phyloP scores from a whole-genome alignment of 192 early-diverging fungal genomes.

The Ambispora gerdemannii region DNA sequence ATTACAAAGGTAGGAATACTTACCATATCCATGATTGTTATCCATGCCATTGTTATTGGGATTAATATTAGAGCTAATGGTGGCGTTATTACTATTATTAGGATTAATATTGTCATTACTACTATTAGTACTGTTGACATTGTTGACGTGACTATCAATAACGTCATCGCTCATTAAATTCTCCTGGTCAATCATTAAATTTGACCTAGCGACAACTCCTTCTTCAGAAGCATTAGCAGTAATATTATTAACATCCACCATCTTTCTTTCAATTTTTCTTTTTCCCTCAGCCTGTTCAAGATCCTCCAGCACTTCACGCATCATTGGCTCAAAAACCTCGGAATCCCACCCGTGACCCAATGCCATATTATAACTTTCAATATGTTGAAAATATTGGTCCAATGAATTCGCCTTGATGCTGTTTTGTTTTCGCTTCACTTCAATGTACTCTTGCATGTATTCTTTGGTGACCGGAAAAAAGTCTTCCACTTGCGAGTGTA shows the following conservation, averaged over 20 bases:
- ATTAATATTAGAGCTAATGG: not conserved
- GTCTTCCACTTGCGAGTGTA: constrained; percentile 12
- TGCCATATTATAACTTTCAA: constrained; percentile 32
- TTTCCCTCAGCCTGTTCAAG: constrained; percentile 18
- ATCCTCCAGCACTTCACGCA: constrained; percentile 28
- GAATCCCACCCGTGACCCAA: constrained; percentile 27
- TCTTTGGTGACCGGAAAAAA: constrained; percentile 30
- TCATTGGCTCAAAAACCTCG: constrained; percentile 29
- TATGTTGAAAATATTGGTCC: constrained; percentile 31
- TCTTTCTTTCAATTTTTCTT: not conserved
- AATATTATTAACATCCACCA: not conserved
- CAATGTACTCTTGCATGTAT: constrained; percentile 30
- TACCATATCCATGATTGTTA: not conserved
- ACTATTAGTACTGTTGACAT: no score
- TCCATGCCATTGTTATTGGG: not conserved
- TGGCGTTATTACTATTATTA: no score
- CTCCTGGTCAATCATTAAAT: not conserved
- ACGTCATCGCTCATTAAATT: not conserved
- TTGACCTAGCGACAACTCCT: not conserved
- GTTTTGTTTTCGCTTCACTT: constrained; percentile 18
- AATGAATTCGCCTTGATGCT: constrained; percentile 27
- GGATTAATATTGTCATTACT: no score
- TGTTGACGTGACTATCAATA: no score
- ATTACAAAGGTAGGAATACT: not conserved
- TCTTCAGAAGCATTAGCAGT: not conserved